Evolutionary conservation across 148 eudicot genomes (phyloP), one percentile per base, ranked within the genome.

Genomic region (Cornus florida): DNA sequence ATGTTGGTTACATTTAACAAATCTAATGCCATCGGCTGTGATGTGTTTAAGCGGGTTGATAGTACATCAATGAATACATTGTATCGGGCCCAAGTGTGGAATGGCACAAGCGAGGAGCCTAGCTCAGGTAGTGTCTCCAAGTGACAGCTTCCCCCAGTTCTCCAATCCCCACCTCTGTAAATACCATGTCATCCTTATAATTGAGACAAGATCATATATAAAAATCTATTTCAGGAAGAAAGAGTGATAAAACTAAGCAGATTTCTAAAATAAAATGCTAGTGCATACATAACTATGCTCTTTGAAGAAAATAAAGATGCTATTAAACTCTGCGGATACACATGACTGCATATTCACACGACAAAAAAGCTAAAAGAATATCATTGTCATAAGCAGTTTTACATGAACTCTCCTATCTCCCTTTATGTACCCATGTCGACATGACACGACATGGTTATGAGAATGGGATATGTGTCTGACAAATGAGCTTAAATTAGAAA

Each of bases 131-230:
- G 90, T 14, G 91, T 92, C 80, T 95, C 97, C 88, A 78, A 67
- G 87, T 95, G 94, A 80, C 98, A 95, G 53, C 84, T 83, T 76
- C 98, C 97, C 14, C 97, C 97, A 1, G 79, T 86, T 84, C 81
- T 91, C 98, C 98, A 95, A 78, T 90, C 87, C 38, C 98, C 98
- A 1, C 97, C 97, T 79, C 98, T 95, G 91, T 41, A 83, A 82
- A 22, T 67, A 39, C 41, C 73, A 31, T 10, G 22, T 76, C 24
- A 14, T 46, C 10, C 23, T 13, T 24, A n/a, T 48, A 69, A 33
- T 32, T 4, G 41, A 48, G 31, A 48, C 43, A 10, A 41, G 69
- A 66, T 17, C 11, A 64, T 38, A 16, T 46, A 7, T 17, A 10
- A 59, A 24, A 62, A 10, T 32, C 28, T 74, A n/a, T 46, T 17